Conservation (phyloP, 441 rosid species). For the Corymbia citriodora region DNA sequence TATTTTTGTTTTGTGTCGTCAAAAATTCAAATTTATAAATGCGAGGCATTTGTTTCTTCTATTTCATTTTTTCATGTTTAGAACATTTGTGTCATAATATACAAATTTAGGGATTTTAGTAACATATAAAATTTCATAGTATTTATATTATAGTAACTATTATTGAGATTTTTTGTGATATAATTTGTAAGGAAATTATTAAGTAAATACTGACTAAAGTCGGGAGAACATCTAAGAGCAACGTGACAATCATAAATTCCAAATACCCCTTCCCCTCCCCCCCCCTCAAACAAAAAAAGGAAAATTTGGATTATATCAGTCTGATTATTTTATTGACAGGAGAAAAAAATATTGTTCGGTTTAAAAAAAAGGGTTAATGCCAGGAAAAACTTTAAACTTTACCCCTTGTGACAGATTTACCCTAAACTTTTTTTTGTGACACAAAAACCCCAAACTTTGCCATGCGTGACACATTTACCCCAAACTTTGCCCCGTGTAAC, state of each 20-base stretch:
- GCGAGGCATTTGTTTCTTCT: no score
- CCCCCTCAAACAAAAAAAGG: rapidly evolving
- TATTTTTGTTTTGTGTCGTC: rapidly evolving
- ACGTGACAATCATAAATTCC: background rate
- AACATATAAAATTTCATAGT: no score
- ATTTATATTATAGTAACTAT: rapidly evolving
- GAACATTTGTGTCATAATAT: no score
- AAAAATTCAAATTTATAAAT: no score
- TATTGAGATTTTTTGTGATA: background rate
- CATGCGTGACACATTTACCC: no score
- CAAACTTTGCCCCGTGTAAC: no score
- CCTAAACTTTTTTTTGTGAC: no score
- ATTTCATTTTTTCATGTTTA: no score
- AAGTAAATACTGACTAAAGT: background rate
- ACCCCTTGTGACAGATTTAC: no score
- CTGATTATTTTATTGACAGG: background rate
- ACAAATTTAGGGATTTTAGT: rapidly evolving
- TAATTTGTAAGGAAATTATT: background rate
- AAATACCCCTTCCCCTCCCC: background rate
- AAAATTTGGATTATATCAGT: background rate
- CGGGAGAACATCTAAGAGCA: background rate
- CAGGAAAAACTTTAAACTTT: no score
- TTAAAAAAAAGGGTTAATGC: background rate
- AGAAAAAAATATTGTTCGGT: background rate
- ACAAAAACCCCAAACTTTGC: no score